phyloP scores from a whole-genome alignment of 1,284 basidiomycete species.

The Leucoagaricus sp. region DNA sequence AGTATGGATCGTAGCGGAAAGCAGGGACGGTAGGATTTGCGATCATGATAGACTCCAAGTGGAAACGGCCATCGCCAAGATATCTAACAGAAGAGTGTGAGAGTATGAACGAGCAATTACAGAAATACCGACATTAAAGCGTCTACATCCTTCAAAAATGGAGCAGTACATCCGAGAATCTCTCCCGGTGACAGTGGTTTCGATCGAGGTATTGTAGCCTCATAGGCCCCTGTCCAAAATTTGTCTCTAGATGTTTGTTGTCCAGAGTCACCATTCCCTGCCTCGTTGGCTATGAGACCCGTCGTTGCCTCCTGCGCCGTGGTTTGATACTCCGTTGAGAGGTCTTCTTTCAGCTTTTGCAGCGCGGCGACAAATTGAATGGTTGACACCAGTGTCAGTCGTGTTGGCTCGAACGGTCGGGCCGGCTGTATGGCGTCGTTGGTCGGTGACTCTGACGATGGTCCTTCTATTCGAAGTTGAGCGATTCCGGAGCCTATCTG shows the following conservation, averaged over 20 bases:
- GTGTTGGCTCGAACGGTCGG: conserved; percentile 47
- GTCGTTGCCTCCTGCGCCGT: conserved; percentile 3
- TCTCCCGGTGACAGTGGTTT: conserved; percentile 97
- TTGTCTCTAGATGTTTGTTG: background rate
- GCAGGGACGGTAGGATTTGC: conserved; percentile 96
- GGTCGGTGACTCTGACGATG: conserved; percentile 21
- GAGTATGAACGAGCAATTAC: conserved; percentile 8
- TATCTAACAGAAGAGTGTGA: conserved; percentile 58
- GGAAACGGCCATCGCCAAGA: conserved; percentile 97
- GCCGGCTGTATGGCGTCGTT: conserved; percentile 11
- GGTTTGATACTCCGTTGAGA: conserved; percentile 45
- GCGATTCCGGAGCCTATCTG: conserved; percentile 45
- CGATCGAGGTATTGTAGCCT: conserved; percentile 83
- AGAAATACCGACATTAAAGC: conserved; percentile 73
- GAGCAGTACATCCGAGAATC: conserved; percentile 96
- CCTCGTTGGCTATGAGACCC: conserved; percentile 18
- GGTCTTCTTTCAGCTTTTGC: conserved; percentile 81
- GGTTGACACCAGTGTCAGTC: conserved; percentile 89
- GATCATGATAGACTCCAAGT: conserved; percentile 99
- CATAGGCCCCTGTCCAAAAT: conserved; percentile 70
- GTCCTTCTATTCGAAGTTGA: conserved; percentile 60
- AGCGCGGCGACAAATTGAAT: conserved; percentile 94
- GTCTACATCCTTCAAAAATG: conserved; percentile 79
- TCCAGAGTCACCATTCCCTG: background rate
- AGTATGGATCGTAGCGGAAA: conserved; percentile 98